Conservation (phyloP, 2,329 filamentous ascomycete genomes). For the Huntiella omanensis region DNA sequence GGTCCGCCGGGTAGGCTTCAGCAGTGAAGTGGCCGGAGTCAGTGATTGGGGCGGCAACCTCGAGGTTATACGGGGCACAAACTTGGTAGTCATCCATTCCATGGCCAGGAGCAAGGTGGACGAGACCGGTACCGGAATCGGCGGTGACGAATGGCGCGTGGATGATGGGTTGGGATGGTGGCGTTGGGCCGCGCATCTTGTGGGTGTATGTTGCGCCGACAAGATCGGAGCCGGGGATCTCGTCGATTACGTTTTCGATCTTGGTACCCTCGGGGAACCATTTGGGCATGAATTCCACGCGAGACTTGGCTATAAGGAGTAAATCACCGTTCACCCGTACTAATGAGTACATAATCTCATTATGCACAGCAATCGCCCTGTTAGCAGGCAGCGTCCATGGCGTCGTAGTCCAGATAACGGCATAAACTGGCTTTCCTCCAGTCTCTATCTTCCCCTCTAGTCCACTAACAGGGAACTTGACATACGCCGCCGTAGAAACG, state of each 20-base stretch:
- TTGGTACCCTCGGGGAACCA: constrained; percentile 28
- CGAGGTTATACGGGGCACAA: constrained; percentile 51
- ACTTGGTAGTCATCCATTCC: constrained; percentile 91
- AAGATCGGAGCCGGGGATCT: constrained; percentile 46
- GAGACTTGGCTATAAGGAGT: constrained; percentile 51
- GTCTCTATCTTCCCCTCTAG: neutral
- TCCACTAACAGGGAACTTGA: constrained; percentile 53
- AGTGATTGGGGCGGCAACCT: constrained; percentile 66
- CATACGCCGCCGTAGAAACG: constrained; percentile 52
- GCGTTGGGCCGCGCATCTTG: constrained; percentile 40
- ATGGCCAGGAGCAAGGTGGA: constrained; percentile 85
- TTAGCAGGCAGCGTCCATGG: constrained; percentile 96
- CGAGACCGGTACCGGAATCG: constrained; percentile 83
- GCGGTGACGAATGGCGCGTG: constrained; percentile 78
- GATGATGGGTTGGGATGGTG: constrained; percentile 48
- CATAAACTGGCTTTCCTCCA: constrained; percentile 37
- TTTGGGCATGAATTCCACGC: constrained; percentile 40
- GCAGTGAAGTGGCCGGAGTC: constrained; percentile 64
- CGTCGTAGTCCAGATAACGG: constrained; percentile 97
- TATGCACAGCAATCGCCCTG: constrained; percentile 65
- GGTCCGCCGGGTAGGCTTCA: constrained; percentile 55
- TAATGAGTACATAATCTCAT: constrained; percentile 54
- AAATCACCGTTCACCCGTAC: constrained; percentile 38
- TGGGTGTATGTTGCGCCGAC: constrained; percentile 50
- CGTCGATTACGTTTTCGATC: constrained; percentile 29